phyloP scores from a whole-genome alignment of 768 basidiomycete genomes.

The Amanita inopinata region DNA sequence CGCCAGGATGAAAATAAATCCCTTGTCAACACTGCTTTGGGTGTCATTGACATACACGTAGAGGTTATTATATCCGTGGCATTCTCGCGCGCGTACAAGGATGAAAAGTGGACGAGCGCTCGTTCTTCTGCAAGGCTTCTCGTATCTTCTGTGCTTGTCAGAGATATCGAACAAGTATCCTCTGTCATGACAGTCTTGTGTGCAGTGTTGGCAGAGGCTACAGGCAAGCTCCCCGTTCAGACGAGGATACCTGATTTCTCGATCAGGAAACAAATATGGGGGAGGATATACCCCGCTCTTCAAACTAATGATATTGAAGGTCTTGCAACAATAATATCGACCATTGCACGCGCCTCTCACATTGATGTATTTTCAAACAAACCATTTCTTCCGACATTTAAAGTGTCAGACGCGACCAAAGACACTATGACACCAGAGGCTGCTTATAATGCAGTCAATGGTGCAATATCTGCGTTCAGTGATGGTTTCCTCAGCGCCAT shows the following conservation, averaged over 20 bases:
- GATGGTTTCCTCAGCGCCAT: slow-evolving; percentile 54
- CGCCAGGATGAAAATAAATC: slow-evolving; percentile 14
- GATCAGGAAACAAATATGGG: slow-evolving; percentile 61
- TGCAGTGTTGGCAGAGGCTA: slow-evolving; percentile 18
- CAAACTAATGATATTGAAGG: slow-evolving; percentile 49
- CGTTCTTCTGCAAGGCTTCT: slow-evolving; percentile 26
- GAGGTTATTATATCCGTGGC: slow-evolving; percentile 28
- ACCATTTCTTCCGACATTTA: slow-evolving; percentile 34
- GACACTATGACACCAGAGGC: slow-evolving; percentile 15
- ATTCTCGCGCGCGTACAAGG: slow-evolving; percentile 23
- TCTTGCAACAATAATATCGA: slow-evolving; percentile 45
- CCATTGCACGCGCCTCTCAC: slow-evolving; percentile 53
- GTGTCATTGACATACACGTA: slow-evolving; percentile 30
- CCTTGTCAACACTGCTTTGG: slow-evolving; percentile 18
- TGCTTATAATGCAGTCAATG: slow-evolving; percentile 50
- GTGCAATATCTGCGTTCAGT: slow-evolving; percentile 44
- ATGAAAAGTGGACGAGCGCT: slow-evolving; percentile 25
- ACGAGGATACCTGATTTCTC: slow-evolving; percentile 23
- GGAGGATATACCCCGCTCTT: slow-evolving; percentile 48
- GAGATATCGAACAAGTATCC: slow-evolving; percentile 23
- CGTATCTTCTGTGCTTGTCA: slow-evolving; percentile 20
- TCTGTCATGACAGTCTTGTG: slow-evolving; percentile 24
- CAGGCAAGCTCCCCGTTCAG: slow-evolving; percentile 10
- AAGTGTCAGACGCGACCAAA: slow-evolving; percentile 17
- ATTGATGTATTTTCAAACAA: slow-evolving; percentile 49